phyloP scores from a whole-genome alignment of 2,329 filamentous ascomycete genomes.

The Coniosporium tulheliwenetii region DNA sequence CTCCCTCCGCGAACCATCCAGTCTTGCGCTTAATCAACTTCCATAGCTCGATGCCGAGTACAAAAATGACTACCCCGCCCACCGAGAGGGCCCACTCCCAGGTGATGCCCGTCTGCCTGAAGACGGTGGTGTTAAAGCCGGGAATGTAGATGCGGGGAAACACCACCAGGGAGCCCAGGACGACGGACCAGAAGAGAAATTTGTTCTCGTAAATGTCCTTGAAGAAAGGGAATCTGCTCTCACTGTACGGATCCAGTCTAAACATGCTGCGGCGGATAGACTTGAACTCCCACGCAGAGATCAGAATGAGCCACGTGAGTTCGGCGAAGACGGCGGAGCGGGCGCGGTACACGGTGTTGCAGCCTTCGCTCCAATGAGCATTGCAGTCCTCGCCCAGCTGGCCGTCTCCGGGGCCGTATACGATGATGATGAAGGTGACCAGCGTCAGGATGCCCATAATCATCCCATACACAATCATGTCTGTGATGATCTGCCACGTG shows the following conservation, averaged over 20 bases:
- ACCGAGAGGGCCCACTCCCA: conserved; percentile 10
- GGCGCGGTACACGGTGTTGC: conserved; percentile 14
- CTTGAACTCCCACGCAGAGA: conserved; percentile 12
- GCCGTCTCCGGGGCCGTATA: conserved; percentile 17
- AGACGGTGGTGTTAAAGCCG: conserved; percentile 10
- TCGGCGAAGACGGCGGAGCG: conserved; percentile 10
- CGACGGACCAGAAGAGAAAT: conserved; percentile 46
- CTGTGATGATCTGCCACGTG: conserved; percentile 16
- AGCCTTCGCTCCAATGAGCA: conserved; percentile 11
- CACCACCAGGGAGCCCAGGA: conserved; percentile 38
- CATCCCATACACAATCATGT: conserved; percentile 20
- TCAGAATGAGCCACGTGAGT: conserved; percentile 10
- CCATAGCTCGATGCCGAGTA: conserved; percentile 10
- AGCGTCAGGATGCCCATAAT: conserved; percentile 18
- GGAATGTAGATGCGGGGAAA: conserved; percentile 36
- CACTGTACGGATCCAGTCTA: conserved; percentile 7
- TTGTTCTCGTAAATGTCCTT: conserved; percentile 9
- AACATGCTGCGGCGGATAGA: conserved; percentile 10
- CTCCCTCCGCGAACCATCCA: conserved; percentile 8
- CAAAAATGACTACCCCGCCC: conserved; percentile 8
- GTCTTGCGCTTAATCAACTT: conserved; percentile 8
- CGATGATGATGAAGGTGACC: conserved; percentile 16
- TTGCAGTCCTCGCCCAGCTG: conserved; percentile 18
- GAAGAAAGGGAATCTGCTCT: conserved; percentile 7
- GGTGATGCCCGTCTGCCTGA: conserved; percentile 10